These are phyloP conservation scores for Podospora appendiculata DNA, from an alignment of 495 filamentous ascomycete genomes.

Conservation along the genomic window DNA sequence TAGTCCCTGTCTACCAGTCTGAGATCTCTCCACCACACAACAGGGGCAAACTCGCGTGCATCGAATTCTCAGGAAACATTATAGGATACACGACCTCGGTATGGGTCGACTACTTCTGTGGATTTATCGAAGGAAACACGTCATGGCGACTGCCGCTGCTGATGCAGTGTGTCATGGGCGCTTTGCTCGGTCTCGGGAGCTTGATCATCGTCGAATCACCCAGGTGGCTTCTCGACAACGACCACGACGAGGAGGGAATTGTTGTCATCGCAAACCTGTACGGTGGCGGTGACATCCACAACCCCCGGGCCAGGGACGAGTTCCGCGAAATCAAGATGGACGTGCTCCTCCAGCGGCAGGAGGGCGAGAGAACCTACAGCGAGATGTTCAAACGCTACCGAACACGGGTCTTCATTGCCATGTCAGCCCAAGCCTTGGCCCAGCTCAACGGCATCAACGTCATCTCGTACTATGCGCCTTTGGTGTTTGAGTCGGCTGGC, in stretches of 20 bases:
- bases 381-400: slow-evolving; percentile 95
- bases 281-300: slow-evolving; percentile 89
- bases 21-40: slow-evolving; percentile 97
- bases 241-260: slow-evolving; percentile 97
- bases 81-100: slow-evolving; percentile 91
- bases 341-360: slow-evolving; percentile 83
- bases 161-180: slow-evolving; percentile 92
- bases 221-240: slow-evolving; percentile 96
- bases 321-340: slow-evolving; percentile 99
- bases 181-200: slow-evolving; percentile 74
- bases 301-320: slow-evolving; percentile 82
- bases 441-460: slow-evolving; percentile 99
- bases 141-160: slow-evolving; percentile 88
- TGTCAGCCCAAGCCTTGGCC: slow-evolving; percentile 94
- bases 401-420: slow-evolving; percentile 93
- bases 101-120: slow-evolving; percentile 98
- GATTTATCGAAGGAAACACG: slow-evolving; percentile 74
- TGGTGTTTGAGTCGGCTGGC: slow-evolving; percentile 92
- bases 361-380: slow-evolving; percentile 82
- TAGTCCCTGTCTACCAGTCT: slow-evolving; percentile 96
- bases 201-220: slow-evolving; percentile 94
- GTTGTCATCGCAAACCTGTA: slow-evolving; percentile 97
- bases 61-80: slow-evolving; percentile 97
- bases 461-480: slow-evolving; percentile 96
- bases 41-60: slow-evolving; percentile 89